Conservation (phyloP, 139 green algal species). For the Tetradesmus obliquus region DNA sequence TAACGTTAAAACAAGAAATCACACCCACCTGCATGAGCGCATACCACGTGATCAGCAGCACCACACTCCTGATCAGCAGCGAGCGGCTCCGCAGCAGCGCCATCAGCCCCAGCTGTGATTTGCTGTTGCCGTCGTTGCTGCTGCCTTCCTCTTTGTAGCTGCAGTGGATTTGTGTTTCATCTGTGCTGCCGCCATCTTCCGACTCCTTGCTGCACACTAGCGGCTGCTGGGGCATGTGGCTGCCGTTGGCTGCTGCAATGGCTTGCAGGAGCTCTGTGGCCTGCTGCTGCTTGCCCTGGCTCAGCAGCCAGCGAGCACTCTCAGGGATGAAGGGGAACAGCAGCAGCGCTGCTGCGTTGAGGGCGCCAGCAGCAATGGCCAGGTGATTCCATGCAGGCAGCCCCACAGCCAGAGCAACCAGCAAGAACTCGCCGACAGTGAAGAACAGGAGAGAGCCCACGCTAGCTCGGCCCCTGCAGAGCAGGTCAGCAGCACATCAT, state of each 20-base stretch:
- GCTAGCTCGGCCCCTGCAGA: background rate
- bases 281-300: background rate
- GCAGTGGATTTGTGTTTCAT: background rate
- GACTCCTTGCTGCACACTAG: background rate
- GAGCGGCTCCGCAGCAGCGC: background rate
- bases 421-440: constrained; percentile 13
- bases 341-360: background rate
- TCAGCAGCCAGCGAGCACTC: background rate
- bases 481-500: background rate
- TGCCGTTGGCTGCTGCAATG: background rate
- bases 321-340: background rate
- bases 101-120: background rate
- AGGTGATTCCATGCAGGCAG: constrained; percentile 20
- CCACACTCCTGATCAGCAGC: background rate
- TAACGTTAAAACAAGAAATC: too few relatives aligned
- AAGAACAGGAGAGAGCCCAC: constrained; percentile 1
- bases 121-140: background rate
- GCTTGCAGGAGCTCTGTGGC: background rate
- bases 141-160: background rate
- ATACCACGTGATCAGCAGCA: background rate
- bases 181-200: background rate
- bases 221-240: constrained; percentile 2
- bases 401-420: background rate
- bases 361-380: background rate
- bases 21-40: background rate